Conservation (phyloP, 495 filamentous ascomycete genomes). For the Aspergillus cristatus region DNA sequence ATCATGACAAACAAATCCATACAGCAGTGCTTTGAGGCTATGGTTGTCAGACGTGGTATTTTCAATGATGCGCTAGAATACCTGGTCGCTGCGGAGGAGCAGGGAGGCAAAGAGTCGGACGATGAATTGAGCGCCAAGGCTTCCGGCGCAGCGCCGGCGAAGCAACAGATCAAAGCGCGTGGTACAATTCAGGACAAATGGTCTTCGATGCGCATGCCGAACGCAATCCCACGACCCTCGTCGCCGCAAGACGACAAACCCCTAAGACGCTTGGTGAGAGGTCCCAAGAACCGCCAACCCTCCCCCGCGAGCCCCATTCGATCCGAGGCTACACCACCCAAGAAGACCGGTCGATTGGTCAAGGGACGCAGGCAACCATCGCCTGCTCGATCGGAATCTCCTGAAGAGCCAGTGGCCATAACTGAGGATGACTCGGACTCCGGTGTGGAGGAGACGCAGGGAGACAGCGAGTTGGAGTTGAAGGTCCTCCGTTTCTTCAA, state of each 20-base stretch:
- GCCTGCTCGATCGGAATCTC: conserved; percentile 32
- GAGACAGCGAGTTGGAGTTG: conserved; percentile 35
- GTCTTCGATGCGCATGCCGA: conserved; percentile 33
- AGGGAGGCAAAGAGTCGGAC: conserved; percentile 17
- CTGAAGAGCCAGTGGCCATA: conserved; percentile 28
- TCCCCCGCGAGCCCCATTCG: conserved; percentile 16
- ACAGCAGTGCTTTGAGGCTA: conserved; percentile 40
- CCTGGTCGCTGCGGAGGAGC: conserved; percentile 25
- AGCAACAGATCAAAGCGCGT: conserved; percentile 52
- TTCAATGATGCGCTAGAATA: conserved; percentile 50
- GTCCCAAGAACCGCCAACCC: conserved; percentile 22
- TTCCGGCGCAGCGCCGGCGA: conserved; percentile 24
- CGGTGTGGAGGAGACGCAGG: conserved; percentile 26
- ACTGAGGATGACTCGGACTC: conserved; percentile 50
- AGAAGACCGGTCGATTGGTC: conserved; percentile 43
- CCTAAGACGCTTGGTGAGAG: conserved; percentile 32
- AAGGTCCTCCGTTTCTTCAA: conserved; percentile 78
- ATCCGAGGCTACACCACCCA: conserved; percentile 21
- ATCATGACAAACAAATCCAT: conserved; percentile 46
- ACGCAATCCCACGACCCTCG: conserved; percentile 9
- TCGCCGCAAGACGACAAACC: conserved; percentile 24
- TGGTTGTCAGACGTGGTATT: conserved; percentile 44
- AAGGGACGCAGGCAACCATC: conserved; percentile 46
- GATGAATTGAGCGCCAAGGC: conserved; percentile 26
- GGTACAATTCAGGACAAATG: conserved; percentile 55